A percentile compares a stretch with the other conserved stretches of the same genome.
Evolutionary conservation across 257 asterid genomes (phyloP).

Genomic region (Gentiana straminea): DNA sequence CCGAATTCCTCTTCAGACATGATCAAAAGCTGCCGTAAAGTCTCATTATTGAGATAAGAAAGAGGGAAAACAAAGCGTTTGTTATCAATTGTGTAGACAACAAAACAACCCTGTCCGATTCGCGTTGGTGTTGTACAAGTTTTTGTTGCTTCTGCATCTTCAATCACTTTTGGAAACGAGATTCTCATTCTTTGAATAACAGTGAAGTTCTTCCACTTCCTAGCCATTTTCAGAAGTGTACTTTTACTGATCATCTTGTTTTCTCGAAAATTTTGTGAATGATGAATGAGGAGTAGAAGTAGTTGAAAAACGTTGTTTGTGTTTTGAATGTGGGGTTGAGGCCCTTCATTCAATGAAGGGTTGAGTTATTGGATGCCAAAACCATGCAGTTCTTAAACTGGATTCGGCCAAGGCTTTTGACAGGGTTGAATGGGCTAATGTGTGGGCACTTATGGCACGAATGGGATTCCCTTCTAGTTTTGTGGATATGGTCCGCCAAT

Average conservation of each 20-base stretch:
- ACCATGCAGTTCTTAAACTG: too few relatives aligned
- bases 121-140: not conserved
- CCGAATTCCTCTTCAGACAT: slow-evolving; percentile 17
- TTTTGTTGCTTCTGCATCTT: not conserved
- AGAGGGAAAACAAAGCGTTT: slow-evolving; percentile 4
- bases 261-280: not conserved
- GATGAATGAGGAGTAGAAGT: not conserved
- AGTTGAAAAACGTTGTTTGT: too few relatives aligned
- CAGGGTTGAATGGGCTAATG: too few relatives aligned
- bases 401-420: too few relatives aligned
- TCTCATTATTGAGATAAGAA: slow-evolving; percentile 1
- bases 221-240: slow-evolving; percentile 8
- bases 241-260: slow-evolving; percentile 6
- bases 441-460: too few relatives aligned
- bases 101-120: slow-evolving; percentile 13
- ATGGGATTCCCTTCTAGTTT: too few relatives aligned
- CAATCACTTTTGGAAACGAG: not conserved
- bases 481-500: too few relatives aligned
- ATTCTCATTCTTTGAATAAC: slow-evolving; percentile 17
- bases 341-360: too few relatives aligned
- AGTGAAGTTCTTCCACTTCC: slow-evolving; percentile 12
- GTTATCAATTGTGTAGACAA: slow-evolving; percentile 9
- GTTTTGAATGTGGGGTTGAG: too few relatives aligned
- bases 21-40: slow-evolving; percentile 11
- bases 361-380: too few relatives aligned